Evolutionary conservation across 1,284 basidiomycete genomes (phyloP).

Genomic region (Pseudozyma thailandica): DNA sequence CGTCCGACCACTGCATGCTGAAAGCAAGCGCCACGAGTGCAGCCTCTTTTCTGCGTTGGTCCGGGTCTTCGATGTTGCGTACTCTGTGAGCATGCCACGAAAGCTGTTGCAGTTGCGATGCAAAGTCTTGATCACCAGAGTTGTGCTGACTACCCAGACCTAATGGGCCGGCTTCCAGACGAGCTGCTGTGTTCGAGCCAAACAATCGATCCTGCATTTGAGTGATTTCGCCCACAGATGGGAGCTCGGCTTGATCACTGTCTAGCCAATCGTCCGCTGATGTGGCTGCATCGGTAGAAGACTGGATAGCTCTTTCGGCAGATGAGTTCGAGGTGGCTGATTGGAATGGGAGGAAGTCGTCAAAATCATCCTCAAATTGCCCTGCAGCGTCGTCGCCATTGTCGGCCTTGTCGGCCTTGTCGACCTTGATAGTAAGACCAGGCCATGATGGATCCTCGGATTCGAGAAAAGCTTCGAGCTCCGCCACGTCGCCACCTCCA

Average conservation of each 20-base stretch:
- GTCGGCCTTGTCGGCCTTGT: neutral
- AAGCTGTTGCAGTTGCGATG: conserved; percentile 29
- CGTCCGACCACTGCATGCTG: conserved; percentile 40
- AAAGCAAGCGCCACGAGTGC: conserved; percentile 47
- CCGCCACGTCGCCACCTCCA: conserved; percentile 16
- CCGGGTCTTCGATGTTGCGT: conserved; percentile 38
- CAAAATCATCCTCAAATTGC: conserved; percentile 47
- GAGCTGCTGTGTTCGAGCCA: conserved; percentile 15
- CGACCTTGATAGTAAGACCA: neutral
- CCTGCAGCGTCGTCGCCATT: neutral
- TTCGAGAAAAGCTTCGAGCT: conserved; percentile 49
- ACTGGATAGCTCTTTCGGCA: neutral
- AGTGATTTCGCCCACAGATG: conserved; percentile 20
- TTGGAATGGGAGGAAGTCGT: conserved; percentile 44
- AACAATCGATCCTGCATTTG: conserved; percentile 32
- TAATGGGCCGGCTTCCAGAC: conserved; percentile 13
- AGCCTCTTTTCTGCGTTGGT: conserved; percentile 39
- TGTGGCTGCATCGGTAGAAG: neutral
- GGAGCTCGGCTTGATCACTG: conserved; percentile 15
- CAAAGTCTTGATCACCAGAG: conserved; percentile 14
- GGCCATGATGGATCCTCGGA: conserved; percentile 50
- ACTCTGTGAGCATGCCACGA: conserved; percentile 47
- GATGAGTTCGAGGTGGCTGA: conserved; percentile 5
- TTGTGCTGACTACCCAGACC: conserved; percentile 10
- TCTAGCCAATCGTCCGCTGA: neutral